Conservation (phyloP, 352 stramenopile species). For the Lagenidium sp. region DNA sequence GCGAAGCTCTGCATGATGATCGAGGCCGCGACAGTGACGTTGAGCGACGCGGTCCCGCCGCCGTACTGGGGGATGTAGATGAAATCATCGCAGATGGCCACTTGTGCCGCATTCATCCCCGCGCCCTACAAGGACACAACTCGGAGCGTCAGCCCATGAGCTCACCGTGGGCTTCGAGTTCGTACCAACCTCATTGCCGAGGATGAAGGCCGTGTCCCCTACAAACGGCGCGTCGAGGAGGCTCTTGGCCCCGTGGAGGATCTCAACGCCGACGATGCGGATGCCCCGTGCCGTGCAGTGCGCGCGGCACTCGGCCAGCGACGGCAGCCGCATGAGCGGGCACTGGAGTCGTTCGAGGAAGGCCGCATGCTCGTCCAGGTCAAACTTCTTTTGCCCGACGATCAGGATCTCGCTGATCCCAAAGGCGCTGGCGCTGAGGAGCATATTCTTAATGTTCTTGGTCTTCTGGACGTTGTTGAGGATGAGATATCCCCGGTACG, state of each 20-base stretch:
- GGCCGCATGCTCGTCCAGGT: constrained; percentile 38
- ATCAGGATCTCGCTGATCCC: constrained; percentile 79
- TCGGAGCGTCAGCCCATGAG: too few species aligned
- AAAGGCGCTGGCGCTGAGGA: constrained; percentile 79
- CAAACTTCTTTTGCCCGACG: constrained; percentile 82
- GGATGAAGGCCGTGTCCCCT: constrained; percentile 89
- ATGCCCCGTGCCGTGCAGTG: constrained; percentile 58
- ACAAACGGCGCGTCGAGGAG: constrained; percentile 66
- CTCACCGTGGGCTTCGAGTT: too few species aligned
- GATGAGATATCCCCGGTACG: constrained; percentile 64
- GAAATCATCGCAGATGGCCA: constrained; percentile 90
- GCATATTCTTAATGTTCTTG: constrained; percentile 85
- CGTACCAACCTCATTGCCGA: constrained; percentile 88
- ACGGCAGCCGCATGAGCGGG: constrained; percentile 59
- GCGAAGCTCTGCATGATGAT: constrained; percentile 93
- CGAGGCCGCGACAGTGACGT: constrained; percentile 92
- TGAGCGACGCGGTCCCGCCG: constrained; percentile 91
- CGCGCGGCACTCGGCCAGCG: constrained; percentile 68
- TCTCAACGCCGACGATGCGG: constrained; percentile 91
- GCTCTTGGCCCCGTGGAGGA: constrained; percentile 76
- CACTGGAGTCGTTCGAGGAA: constrained; percentile 38
- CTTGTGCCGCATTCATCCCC: constrained; percentile 89
- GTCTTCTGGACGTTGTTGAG: constrained; percentile 92
- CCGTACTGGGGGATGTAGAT: constrained; percentile 94
- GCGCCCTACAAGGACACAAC: constrained; percentile 38